Conservation (phyloP, 2,329 filamentous ascomycete species). For the Conoideocrella luteorostrata region DNA sequence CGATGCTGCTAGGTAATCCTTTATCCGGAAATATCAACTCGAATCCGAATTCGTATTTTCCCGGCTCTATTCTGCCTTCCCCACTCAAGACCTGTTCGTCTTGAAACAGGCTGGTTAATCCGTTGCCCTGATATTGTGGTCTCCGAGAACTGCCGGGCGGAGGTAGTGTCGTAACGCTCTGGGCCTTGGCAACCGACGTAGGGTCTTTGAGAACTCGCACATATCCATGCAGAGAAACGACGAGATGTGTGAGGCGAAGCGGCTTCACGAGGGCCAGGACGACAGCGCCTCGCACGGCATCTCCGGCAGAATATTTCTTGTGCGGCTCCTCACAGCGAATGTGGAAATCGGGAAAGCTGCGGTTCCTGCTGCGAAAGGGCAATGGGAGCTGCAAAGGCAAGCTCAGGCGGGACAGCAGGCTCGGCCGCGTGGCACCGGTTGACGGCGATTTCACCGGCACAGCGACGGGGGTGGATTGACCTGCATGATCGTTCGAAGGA, state of each 20-base stretch:
- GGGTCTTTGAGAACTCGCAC: slow-evolving; percentile 72
- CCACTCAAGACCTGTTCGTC: slow-evolving; percentile 76
- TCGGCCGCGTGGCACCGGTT: slow-evolving; percentile 21
- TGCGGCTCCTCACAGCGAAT: slow-evolving; percentile 72
- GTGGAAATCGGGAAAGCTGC: slow-evolving; percentile 71
- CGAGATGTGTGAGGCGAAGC: slow-evolving; percentile 71
- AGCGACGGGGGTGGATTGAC: slow-evolving; percentile 25
- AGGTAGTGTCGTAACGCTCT: slow-evolving; percentile 35
- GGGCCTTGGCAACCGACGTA: slow-evolving; percentile 47
- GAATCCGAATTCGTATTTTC: slow-evolving; percentile 74
- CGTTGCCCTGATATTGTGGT: slow-evolving; percentile 64
- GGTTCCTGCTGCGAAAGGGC: slow-evolving; percentile 45
- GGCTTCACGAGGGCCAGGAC: slow-evolving; percentile 68
- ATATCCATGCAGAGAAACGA: slow-evolving; percentile 70
- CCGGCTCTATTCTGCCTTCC: slow-evolving; percentile 66
- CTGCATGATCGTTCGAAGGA: slow-evolving; percentile 15
- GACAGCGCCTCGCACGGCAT: slow-evolving; percentile 67
- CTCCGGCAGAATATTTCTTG: slow-evolving; percentile 68
- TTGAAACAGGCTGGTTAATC: slow-evolving; percentile 74
- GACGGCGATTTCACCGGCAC: slow-evolving; percentile 8
- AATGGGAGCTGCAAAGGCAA: slow-evolving; percentile 37
- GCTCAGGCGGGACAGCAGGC: slow-evolving; percentile 46
- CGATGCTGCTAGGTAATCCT: slow-evolving; percentile 82
- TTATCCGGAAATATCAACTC: slow-evolving; percentile 63
- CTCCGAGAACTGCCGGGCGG: slow-evolving; percentile 30